Evolutionary conservation across 139 green algal genomes (phyloP), one percentile per base, ranked within the genome.

Genomic region (Haematococcus lacustris): DNA sequence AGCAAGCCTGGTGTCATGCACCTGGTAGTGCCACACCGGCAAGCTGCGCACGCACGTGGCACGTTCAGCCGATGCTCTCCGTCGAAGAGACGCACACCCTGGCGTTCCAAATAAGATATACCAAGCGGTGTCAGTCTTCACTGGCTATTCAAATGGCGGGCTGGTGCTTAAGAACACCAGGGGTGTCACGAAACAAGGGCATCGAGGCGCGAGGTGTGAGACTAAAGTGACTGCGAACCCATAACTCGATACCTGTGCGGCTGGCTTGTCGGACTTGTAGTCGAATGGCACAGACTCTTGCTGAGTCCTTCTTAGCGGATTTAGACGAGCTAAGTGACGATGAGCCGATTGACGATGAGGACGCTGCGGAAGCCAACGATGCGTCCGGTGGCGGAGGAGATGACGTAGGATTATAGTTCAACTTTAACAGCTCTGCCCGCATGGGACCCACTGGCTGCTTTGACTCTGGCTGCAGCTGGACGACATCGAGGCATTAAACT

Each of bases 251-350:
- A 66, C 4, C 25, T 4, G 43, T 35, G 53, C 53, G 33, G 9
- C 4, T 30, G 23, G 26, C 63, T 13, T n/a, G n/a, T n/a, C n/a
- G n/a, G n/a, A n/a, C n/a, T n/a, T n/a, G n/a, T n/a, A n/a, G n/a
- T n/a, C n/a, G n/a, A n/a, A 72, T 72, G 67, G 67, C 67, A 2
- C 74, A 79, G 17, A 84, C 93, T 3, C 74, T 98, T 1, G 93
- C 93, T 51, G 94, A 98, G 41, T 88, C 76, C 7, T 98, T 98
- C 73, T 75, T 98, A n/a, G 93, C 89, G 17, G 94, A 98, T 59
- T 61, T 98, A 23, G 92, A 98, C 4, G 93, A 98, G 51, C 75
- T 98, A 0, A 94, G 88, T 0, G 94, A 98, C n/a, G 88, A 89
- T 43, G 88, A 88, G 38, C 73, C 62, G 1, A 79, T 83, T 51